These are phyloP conservation scores for Wakefieldia striispora DNA, from an alignment of 768 basidiomycete genomes.

Conservation along the genomic window DNA sequence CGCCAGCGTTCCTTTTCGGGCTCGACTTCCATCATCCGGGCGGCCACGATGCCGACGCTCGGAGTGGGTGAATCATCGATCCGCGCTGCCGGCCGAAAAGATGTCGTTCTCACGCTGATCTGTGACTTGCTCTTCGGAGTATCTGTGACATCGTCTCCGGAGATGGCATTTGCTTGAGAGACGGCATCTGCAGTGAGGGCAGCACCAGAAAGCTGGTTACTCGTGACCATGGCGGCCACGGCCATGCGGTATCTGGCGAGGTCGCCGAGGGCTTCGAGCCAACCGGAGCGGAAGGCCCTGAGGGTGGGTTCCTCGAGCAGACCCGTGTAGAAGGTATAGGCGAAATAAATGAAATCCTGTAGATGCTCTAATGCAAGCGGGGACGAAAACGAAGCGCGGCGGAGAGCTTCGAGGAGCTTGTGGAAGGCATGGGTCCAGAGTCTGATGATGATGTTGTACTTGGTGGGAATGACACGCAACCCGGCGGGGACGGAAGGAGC, in stretches of 20 bases:
- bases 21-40: slow-evolving; percentile 78
- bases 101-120: slow-evolving; percentile 31
- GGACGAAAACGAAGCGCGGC: slow-evolving; percentile 72
- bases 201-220: slow-evolving; percentile 39
- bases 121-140: slow-evolving; percentile 39
- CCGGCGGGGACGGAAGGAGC: slow-evolving; percentile 88
- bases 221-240: slow-evolving; percentile 81
- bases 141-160: slow-evolving; percentile 18
- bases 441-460: slow-evolving; percentile 93
- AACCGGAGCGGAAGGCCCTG: slow-evolving; percentile 67
- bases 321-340: slow-evolving; percentile 91
- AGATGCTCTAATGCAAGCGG: slow-evolving; percentile 81
- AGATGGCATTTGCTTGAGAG: slow-evolving; percentile 41
- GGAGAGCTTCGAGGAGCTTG: slow-evolving; percentile 85
- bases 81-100: slow-evolving; percentile 48
- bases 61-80: slow-evolving; percentile 67
- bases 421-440: slow-evolving; percentile 93
- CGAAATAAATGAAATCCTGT: slow-evolving; percentile 92
- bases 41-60: slow-evolving; percentile 84
- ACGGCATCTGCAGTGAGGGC: slow-evolving; percentile 58
- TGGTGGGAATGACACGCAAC: slow-evolving; percentile 82
- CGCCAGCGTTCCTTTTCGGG: slow-evolving; percentile 93
- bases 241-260: slow-evolving; percentile 94
- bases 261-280: slow-evolving; percentile 97
- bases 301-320: slow-evolving; percentile 82